Evolutionary conservation across 2,329 filamentous ascomycete genomes (phyloP), one percentile per base, ranked within the genome.

Genomic region (Nothophaeocryptopus gaeumannii): DNA sequence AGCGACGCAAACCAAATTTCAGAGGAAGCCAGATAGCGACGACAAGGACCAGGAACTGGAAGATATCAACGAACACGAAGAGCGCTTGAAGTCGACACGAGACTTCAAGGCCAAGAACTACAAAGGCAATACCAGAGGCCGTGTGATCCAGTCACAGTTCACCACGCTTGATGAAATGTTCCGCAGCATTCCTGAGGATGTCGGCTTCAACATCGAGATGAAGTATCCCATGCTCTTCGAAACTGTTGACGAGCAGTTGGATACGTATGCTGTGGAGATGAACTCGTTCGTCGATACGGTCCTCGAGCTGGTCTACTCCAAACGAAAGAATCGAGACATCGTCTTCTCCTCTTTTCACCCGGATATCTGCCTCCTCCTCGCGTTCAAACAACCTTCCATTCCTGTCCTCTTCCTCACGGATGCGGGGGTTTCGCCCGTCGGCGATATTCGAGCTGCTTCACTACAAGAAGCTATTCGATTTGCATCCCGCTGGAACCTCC

Each of bases 201-300:
- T 95, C 15, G 91, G 93, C 11, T 99, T 99, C 79, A 97, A 99
- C 71, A 95, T 99, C 60, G 93, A 99, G 74, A 88, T 99, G 80
- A 97, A 99, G 72, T 99, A 99, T 67, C 93, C 93, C 5, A 97
- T 97, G 91, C 81, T 99, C 36, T 86, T 92, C 67, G 95, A 99
- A 75, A 89, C 84, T 51, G 89, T 96, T 69, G 88, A 95, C 68
- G 88, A 96, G 59, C 89, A 95, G 61, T 96, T 97, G 90, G 92
- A 96, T 67, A 88, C 88, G 2, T 96, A 96, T 65, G 91, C 89
- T 0, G 88, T 97, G 39, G 93, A 99, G 72, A 80, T 97, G 60
- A 97, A 97, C 72, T 89, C 86, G 1, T 99, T 97, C 69, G 92
- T 95, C 65, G 93, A 99, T 69, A 96, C 89, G 0, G 88, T 99